phyloP scores from a whole-genome alignment of 1,284 basidiomycete genomes.

The Sanghuangporus baumii region DNA sequence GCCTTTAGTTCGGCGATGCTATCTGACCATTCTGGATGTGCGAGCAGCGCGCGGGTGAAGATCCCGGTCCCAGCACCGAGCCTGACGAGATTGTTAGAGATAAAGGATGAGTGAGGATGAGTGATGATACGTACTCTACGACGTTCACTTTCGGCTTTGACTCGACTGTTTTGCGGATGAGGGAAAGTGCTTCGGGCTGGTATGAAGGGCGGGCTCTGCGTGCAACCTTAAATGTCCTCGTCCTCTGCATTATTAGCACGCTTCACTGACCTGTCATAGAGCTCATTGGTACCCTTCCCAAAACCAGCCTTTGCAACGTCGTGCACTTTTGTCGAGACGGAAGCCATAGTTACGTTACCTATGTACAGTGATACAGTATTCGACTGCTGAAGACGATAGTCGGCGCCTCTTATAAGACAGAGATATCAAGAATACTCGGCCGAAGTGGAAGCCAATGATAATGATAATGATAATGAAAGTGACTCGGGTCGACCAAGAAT shows the following conservation, averaged over 20 bases:
- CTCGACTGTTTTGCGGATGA: constrained; percentile 45
- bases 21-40: constrained; percentile 49
- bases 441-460: not conserved
- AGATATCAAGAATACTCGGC: not conserved
- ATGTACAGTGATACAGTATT: not conserved
- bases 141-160: constrained; percentile 46
- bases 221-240: constrained; percentile 10
- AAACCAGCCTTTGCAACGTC: constrained; percentile 60
- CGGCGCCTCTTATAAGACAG: not conserved
- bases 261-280: constrained; percentile 58
- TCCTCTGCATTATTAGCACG: not conserved
- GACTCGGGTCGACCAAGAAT: not conserved
- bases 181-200: constrained; percentile 47
- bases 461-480: not conserved
- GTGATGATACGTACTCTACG: constrained; percentile 50
- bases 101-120: not conserved
- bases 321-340: constrained; percentile 33
- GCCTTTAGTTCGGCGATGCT: constrained; percentile 50
- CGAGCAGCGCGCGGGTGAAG: constrained; percentile 70
- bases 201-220: constrained; percentile 67
- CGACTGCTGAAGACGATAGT: not conserved
- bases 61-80: constrained; percentile 73
- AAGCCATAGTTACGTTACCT: not conserved
- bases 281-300: constrained; percentile 46
- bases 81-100: constrained; percentile 30